Percentiles rank a stretch among this genome's conserved stretches.
Evolutionary conservation across 768 basidiomycete genomes (phyloP).

Genomic region (Hericium coralloides): DNA sequence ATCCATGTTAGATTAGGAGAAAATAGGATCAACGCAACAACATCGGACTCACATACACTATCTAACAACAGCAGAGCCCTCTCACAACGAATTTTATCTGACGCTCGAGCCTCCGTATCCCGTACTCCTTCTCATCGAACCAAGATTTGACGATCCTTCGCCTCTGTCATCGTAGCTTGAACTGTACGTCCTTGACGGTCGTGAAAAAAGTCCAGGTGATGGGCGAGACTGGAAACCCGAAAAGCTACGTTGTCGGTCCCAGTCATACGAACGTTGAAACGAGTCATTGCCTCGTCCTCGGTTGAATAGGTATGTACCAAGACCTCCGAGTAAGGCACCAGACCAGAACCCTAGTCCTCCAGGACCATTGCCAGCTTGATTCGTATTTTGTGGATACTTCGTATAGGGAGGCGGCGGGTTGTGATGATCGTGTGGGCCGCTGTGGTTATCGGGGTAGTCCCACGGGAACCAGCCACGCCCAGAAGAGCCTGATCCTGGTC

Average conservation of each 20-base stretch:
- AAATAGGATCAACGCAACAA: too few relatives aligned
- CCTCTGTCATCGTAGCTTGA: conserved; percentile 30
- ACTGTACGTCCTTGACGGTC: conserved; percentile 1
- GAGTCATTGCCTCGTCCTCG: conserved; percentile 15
- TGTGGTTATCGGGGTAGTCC: conserved; percentile 14
- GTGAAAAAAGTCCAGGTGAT: conserved; percentile 2
- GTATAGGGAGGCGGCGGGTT: conserved; percentile 51
- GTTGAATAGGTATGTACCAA: conserved; percentile 50
- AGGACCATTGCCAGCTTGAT: neutral
- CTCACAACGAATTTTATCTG: conserved; percentile 29
- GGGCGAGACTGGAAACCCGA: conserved; percentile 21
- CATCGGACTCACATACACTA: too few relatives aligned
- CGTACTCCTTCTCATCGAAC: conserved; percentile 65
- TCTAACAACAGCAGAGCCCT: too few relatives aligned
- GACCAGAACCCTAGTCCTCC: conserved; percentile 72
- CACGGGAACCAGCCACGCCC: conserved; percentile 46
- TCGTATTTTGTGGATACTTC: neutral
- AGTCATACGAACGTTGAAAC: conserved; percentile 36
- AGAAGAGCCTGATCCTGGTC: conserved; percentile 18
- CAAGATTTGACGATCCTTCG: conserved; percentile 62
- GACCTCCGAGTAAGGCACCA: conserved; percentile 65
- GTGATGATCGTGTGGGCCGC: conserved; percentile 22
- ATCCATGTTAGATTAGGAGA: too few relatives aligned
- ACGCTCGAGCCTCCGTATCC: conserved; percentile 74
- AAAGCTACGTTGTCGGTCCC: conserved; percentile 38